These are phyloP conservation scores for Oehlia diaphana DNA, from an alignment of 192 early-diverging fungal genomes.

Conservation along the genomic window DNA sequence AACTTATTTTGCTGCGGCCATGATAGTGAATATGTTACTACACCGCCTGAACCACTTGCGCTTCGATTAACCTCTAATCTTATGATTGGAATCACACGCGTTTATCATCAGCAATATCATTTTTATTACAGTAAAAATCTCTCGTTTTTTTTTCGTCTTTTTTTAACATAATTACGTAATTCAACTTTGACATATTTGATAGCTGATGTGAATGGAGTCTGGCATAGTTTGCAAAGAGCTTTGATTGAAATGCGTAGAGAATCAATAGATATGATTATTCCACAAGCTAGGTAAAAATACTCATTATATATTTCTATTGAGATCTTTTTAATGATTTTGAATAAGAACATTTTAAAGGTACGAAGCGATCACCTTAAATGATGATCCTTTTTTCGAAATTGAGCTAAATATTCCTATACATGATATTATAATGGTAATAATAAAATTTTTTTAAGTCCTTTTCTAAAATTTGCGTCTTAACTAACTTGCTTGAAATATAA, in stretches of 20 bases:
- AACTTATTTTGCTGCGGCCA: no score
- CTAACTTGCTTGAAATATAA: neutral
- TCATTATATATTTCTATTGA: neutral
- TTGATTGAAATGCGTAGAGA: constrained; percentile 31
- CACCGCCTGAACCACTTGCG: constrained; percentile 56
- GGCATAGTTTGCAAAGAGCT: constrained; percentile 37
- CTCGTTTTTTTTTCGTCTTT: neutral
- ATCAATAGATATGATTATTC: constrained; percentile 33
- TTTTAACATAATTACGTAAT: neutral
- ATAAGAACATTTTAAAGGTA: neutral
- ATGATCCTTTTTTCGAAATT: constrained; percentile 28
- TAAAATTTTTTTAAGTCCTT: neutral
- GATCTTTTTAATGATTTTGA: neutral
- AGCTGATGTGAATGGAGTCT: constrained; percentile 49
- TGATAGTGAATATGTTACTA: constrained; percentile 36
- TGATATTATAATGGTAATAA: constrained; percentile 6
- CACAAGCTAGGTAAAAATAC: constrained; percentile 38
- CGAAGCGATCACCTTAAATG: constrained; percentile 22
- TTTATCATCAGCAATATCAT: constrained; percentile 55
- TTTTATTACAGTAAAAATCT: constrained; percentile 49
- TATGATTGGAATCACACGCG: constrained; percentile 56
- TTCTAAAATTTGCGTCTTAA: neutral
- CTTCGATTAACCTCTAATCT: constrained; percentile 59
- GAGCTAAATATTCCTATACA: neutral
- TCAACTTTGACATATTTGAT: neutral